Base-by-base conservation (phyloP, 129 eudicot genomes). In the Helianthus tuberosus region DNA sequence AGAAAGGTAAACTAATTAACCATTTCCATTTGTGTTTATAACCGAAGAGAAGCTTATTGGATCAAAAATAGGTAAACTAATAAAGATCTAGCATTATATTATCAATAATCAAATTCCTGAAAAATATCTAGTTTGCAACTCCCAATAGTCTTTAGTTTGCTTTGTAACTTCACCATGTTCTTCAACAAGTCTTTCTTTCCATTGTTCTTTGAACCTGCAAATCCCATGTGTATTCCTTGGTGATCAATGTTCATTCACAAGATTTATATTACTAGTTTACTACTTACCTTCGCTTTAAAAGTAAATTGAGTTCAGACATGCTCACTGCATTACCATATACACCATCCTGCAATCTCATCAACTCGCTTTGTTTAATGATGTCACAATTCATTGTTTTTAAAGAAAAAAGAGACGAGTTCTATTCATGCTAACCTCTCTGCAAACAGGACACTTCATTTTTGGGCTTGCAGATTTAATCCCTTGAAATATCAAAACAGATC, bases 371-470 rank as follows among this genome's bases (percentile, higher is more conserved):
- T 4, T 43, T 43, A 43, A 10, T 35, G 48, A 52, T 52, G 3
- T 4, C 36, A 35, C 11, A 4, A 32, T 35, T 48, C 43, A 44
- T 16, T n/a, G n/a, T n/a, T n/a, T n/a, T 59, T 51, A 57, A 20
- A 57, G 0, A 25, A 10, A 25, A 11, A 25, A 10, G 4, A 25
- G 4, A 11, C 9, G 5, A 41, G 11, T 61, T 61, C 0, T 32
- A 25, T n/a, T 25, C 48, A 46, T 51, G 43, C 79, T 67, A 49
- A 84, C 92, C 85, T 87, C 87, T 73, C 89, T 82, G 82, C 93
- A 87, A 51, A 87, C 85, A 17, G 93, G 93, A 66, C 85, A 87
- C 73, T 82, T 87, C 64, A 77, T 69, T 12, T 82, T 71, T 3
- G 84, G 62, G 17, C 68, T 66, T 66, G 93, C 93, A 69, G 87